Base-by-base conservation (phyloP, 768 basidiomycete genomes). In the Boletus rubropictus region DNA sequence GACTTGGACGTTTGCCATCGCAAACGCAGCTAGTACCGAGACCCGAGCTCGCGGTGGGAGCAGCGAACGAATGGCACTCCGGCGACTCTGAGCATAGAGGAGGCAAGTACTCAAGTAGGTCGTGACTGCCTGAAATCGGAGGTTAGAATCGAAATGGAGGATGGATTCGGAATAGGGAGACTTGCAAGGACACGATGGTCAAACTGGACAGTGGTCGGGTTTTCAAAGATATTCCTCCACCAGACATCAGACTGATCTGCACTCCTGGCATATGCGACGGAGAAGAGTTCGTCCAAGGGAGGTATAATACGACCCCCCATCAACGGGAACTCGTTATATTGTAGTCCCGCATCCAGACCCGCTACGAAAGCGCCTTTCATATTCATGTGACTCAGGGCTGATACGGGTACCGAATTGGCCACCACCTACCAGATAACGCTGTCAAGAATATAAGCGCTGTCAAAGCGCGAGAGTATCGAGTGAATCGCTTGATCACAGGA, bases 241-340 rank as follows among this genome's bases (percentile, higher is more conserved):
- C 87, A 94, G n/a, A 79, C 61, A 60, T 96, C 92, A 1, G 79
- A 80, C 52, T 78, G 72, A 62, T 89, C 85, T 0, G 69, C 56
- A 25, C 65, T 77, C 64, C 82, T 81, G 7, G 91, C 80, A 64
- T 96, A 98, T 7, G 73, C 71, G 1, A 76, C 61, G 22, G 88
- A 82, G 62, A 94, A 80, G 21, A 99, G 77, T 64, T 98, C 96
- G 31, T 84, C 78, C 7, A 71, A 51, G 0, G 93, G 92, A 3
- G 96, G 96, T 4, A 80, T 77, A 14, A 97, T 65, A 14, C 82
- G 77, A 7, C 87, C 93, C 31, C 91, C 95, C 95, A 99, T 99
- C 5, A 86, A 69, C 0, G 96, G 96, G 71, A 96, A 99, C 61
- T 98, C 95, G 62, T 99, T 99, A 70, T 98, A 98, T n/a, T 93